Percentiles rank a stretch among this genome's conserved stretches.
Evolutionary conservation across 768 basidiomycete genomes (phyloP).

Genomic region (Tricholoma sp.): DNA sequence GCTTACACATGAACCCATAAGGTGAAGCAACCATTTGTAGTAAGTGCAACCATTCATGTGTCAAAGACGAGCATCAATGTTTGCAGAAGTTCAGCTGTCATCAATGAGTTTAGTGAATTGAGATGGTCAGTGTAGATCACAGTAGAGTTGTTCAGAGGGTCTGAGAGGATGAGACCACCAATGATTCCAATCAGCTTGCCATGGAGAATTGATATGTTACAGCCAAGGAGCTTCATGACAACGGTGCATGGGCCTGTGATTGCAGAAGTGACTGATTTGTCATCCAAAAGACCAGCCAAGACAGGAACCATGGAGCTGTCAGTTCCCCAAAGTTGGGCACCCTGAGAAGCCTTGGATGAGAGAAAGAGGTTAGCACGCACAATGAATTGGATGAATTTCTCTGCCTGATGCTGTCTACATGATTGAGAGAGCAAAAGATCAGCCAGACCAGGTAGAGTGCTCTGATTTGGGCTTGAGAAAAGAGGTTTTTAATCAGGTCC

Average conservation of each 20-base stretch:
- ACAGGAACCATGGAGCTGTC: constrained; percentile 24
- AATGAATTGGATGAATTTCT: constrained; percentile 1
- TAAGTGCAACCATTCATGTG: constrained; percentile 20
- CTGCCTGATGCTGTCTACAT: not conserved
- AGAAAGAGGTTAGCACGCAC: not conserved
- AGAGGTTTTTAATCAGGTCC: not conserved
- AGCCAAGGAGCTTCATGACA: constrained; percentile 10
- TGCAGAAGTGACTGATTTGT: constrained; percentile 14
- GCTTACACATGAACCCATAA: too few species aligned
- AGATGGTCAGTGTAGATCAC: too few species aligned
- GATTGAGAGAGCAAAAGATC: not conserved
- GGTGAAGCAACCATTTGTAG: constrained; percentile 18
- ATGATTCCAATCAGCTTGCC: constrained; percentile 15
- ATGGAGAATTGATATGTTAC: constrained; percentile 17
- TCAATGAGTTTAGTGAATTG: constrained; percentile 18
- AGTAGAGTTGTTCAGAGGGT: too few species aligned
- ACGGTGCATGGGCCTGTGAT: constrained; percentile 14
- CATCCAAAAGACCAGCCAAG: constrained; percentile 11
- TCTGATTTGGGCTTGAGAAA: not conserved
- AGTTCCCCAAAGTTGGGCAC: constrained; percentile 12
- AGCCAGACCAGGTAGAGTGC: not conserved
- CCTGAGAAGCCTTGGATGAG: not conserved
- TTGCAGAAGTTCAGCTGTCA: constrained; percentile 8
- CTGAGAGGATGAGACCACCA: too few species aligned
- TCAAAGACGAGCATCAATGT: constrained; percentile 5